Evolutionary conservation across 1,139 yeast genomes (phyloP), one percentile per base, ranked within the genome.

Genomic region (Scheffersomyces stambukii): DNA sequence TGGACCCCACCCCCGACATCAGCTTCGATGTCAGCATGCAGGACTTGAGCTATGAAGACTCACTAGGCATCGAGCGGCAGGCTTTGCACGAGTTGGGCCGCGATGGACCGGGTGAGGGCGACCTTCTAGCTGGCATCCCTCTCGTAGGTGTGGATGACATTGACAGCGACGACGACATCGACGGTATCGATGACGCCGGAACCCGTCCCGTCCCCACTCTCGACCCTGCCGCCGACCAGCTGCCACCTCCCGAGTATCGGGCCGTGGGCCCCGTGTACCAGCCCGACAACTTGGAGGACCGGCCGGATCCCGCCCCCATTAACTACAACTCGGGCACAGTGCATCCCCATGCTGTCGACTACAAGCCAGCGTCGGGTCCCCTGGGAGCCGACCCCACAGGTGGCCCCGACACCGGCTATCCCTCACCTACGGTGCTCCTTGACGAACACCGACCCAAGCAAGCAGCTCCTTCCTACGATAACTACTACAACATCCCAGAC

Each of bases 21-120:
- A 63, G 70, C 30, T 66, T 67, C 36, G 72, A 67, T 23, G 47
- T 57, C 20, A 56, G 67, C 17, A 52, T 54, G 28, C 70, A 62
- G 32, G 70, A 66, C 33, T 46, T 66, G 23, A 57, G 65, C 28
- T 60, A 57, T 36, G 71, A 64, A 28, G 72, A 65, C 31, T 46
- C 64, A 6, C 46, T 65, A 23, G 70, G 70, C 1, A 55, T 65
- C 20, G 69, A 60, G 29, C 38, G 45, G 17, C 59, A 56, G 21
- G 36, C 32, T 7, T 27, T 40, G 24, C 21, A 26, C 20, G 44
- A 38, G 23, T 32, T 41, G 16, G 37, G 35, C 12, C 36, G 29
- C 21, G 25, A 23, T n/a, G 25, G 4, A 4, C 33, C 19, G 16
- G 13, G 20, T 3, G 25, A 22, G 11, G 24, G n/a, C n/a, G n/a